Evolutionary conservation across 768 basidiomycete genomes (phyloP).

Genomic region (Amanita phalloides): DNA sequence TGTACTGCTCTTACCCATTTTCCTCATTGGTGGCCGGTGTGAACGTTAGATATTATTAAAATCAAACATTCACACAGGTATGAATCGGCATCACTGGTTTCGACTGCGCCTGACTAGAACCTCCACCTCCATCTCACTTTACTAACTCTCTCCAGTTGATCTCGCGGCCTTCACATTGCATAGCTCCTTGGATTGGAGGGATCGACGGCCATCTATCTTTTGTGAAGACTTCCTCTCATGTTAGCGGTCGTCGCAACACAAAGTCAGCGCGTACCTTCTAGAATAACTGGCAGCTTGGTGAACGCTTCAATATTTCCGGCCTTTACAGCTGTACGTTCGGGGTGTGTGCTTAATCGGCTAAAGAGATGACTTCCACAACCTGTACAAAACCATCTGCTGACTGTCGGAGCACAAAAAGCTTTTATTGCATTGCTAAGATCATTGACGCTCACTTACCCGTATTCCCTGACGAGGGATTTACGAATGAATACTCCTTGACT

Average conservation of each 20-base stretch:
- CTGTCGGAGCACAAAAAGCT: neutral
- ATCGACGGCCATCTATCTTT: slow-evolving; percentile 5
- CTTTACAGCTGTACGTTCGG: neutral
- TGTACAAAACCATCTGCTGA: slow-evolving; percentile 2
- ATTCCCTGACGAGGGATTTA: neutral
- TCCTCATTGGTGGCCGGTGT: no score
- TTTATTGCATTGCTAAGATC: neutral
- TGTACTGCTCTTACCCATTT: no score
- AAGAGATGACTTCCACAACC: slow-evolving; percentile 4
- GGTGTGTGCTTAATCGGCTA: neutral
- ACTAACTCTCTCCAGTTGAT: neutral
- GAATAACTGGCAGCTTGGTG: neutral
- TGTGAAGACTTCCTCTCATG: neutral
- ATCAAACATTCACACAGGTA: no score
- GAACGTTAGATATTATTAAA: no score
- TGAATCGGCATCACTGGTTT: no score
- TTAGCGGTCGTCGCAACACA: neutral
- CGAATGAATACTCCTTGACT: neutral
- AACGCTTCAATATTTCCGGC: slow-evolving; percentile 3
- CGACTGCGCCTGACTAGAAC: no score
- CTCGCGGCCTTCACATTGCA: neutral
- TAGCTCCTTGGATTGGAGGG: neutral
- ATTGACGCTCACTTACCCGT: neutral
- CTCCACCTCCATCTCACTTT: no score
- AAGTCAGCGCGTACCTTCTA: neutral